phyloP scores from a whole-genome alignment of 116 monocot species.

The Iris pallida region DNA sequence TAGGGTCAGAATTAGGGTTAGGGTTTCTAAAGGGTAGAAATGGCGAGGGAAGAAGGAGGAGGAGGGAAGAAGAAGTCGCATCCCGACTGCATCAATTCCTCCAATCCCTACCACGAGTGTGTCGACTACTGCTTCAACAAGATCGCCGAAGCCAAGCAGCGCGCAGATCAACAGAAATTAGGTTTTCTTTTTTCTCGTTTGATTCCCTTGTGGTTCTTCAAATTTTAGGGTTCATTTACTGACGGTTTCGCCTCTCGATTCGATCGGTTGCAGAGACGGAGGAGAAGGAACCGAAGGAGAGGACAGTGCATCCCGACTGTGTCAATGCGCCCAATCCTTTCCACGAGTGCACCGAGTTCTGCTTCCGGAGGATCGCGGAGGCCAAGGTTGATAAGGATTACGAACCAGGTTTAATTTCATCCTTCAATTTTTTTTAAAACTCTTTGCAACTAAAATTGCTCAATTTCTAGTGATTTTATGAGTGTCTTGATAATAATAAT shows the following conservation, averaged over 20 bases:
- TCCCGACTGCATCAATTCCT: slow-evolving; percentile 18
- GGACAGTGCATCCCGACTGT: slow-evolving; percentile 31
- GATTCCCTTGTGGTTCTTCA: not conserved
- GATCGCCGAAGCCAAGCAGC: slow-evolving; percentile 12
- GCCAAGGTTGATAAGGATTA: slow-evolving; percentile 3
- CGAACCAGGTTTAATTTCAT: slow-evolving; percentile 12
- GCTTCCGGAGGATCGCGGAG: slow-evolving; percentile 25
- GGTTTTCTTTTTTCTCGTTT: slow-evolving; percentile 4
- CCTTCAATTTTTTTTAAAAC: not conserved
- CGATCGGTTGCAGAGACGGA: slow-evolving; percentile 13
- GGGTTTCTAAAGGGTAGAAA: too few relatives aligned
- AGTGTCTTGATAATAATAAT: too few relatives aligned
- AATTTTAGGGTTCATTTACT: not conserved
- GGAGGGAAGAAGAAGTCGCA: slow-evolving; percentile 10
- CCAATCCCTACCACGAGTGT: slow-evolving; percentile 18
- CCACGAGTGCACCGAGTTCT: slow-evolving; percentile 41
- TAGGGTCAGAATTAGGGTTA: too few relatives aligned
- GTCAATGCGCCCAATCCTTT: slow-evolving; percentile 36
- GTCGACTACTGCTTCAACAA: slow-evolving; percentile 15
- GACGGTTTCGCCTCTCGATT: not conserved
- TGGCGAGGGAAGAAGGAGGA: slow-evolving; percentile 10
- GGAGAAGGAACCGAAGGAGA: slow-evolving; percentile 9
- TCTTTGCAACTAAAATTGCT: too few relatives aligned
- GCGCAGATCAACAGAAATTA: not conserved
- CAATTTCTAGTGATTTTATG: too few relatives aligned